Percentiles rank a stretch among this genome's conserved stretches.
phyloP scores from a whole-genome alignment of 176 grass and related monocot species.

The Oryza brachyantha region DNA sequence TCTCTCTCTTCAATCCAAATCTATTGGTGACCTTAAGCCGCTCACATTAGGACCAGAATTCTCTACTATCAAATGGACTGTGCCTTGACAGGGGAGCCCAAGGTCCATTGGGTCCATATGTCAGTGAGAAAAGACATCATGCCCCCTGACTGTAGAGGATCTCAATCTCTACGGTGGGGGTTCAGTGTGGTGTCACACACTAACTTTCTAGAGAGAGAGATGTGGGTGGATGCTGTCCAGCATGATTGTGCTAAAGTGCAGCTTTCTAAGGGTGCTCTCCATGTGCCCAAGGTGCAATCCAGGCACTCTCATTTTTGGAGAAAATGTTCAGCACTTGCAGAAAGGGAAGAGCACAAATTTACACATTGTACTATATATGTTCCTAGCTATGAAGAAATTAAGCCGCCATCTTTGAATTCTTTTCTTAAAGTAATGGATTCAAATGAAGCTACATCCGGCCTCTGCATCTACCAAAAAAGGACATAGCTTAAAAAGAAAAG shows the following conservation, averaged over 20 bases:
- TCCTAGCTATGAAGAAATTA: neutral
- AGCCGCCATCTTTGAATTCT: neutral
- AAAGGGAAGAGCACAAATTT: neutral
- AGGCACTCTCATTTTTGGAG: neutral
- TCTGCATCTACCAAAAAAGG: too few relatives aligned
- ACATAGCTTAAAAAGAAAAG: too few relatives aligned
- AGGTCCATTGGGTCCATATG: too few relatives aligned
- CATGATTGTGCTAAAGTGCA: neutral
- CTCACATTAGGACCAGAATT: too few relatives aligned
- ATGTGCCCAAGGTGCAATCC: constrained; percentile 15
- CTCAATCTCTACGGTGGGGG: too few relatives aligned
- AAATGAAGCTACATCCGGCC: too few relatives aligned
- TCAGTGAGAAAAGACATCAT: too few relatives aligned
- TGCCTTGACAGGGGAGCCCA: too few relatives aligned
- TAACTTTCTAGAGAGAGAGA: neutral
- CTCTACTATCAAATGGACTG: too few relatives aligned
- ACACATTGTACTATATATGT: too few relatives aligned
- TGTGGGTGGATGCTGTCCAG: neutral
- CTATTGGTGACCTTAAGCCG: neutral
- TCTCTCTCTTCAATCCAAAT: neutral
- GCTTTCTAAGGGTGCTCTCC: constrained; percentile 19
- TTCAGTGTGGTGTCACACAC: constrained; percentile 34
- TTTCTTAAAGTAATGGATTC: too few relatives aligned
- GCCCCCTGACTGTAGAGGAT: too few relatives aligned
- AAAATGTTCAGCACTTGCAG: neutral